Evolutionary conservation across 2,329 filamentous ascomycete genomes (phyloP).

Genomic region (Paradendryphiella salina): DNA sequence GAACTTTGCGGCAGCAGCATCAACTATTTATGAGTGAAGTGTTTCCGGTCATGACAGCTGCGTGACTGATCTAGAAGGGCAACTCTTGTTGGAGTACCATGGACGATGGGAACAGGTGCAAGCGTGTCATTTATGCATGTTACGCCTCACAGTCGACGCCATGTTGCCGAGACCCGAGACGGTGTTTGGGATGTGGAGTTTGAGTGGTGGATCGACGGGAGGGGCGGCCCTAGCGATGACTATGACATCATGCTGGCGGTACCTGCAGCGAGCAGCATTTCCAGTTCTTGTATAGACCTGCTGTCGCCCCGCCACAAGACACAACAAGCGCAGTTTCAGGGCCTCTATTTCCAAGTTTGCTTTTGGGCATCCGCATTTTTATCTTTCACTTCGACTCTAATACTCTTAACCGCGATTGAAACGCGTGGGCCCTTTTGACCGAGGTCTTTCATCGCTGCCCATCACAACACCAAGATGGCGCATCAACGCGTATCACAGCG

Average conservation of each 20-base stretch:
- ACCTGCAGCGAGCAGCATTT: conserved; percentile 12
- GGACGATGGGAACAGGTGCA: too few relatives aligned
- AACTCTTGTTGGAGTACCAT: too few relatives aligned
- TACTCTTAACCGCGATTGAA: background rate
- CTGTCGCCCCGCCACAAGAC: conserved; percentile 3
- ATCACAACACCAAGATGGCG: conserved; percentile 18
- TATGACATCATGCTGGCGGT: conserved; percentile 15
- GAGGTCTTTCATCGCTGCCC: conserved; percentile 1
- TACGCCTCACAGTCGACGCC: background rate
- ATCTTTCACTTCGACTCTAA: conserved; percentile 7
- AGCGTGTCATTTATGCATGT: too few relatives aligned
- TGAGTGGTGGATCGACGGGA: conserved; percentile 2
- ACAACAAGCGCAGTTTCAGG: conserved; percentile 3
- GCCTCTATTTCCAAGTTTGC: background rate
- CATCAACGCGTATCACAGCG: conserved; percentile 18
- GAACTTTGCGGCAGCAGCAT: too few relatives aligned
- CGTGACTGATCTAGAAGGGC: too few relatives aligned
- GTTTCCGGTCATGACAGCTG: too few relatives aligned
- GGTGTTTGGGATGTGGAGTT: background rate
- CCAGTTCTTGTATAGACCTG: conserved; percentile 12
- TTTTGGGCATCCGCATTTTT: background rate
- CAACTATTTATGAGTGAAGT: too few relatives aligned
- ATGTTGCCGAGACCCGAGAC: background rate
- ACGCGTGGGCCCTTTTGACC: conserved; percentile 5
- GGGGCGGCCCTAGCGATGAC: background rate